Percentiles rank a stretch among this genome's conserved stretches.
These are phyloP conservation scores for Chloris gayana DNA, from an alignment of 176 grass and related monocot species.

Conservation along the genomic window DNA sequence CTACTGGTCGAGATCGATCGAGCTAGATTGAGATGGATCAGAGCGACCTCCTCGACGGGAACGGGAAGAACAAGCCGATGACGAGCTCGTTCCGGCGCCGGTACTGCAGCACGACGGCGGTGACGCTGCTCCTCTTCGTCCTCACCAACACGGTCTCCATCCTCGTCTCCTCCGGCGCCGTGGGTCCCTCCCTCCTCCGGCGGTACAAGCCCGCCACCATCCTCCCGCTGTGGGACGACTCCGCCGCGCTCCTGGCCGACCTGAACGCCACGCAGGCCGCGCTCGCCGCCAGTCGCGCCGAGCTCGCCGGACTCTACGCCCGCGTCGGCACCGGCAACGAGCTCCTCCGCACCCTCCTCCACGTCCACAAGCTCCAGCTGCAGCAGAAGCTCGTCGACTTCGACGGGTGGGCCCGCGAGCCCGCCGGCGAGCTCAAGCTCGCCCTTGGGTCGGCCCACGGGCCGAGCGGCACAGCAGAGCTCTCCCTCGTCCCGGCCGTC, in stretches of 20 bases:
- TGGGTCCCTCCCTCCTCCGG: not conserved
- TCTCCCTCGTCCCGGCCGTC: not conserved
- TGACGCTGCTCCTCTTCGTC: constrained; percentile 40
- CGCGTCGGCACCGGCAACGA: constrained; percentile 53
- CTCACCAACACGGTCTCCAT: constrained; percentile 44
- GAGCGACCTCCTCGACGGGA: not conserved
- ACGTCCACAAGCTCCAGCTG: not conserved
- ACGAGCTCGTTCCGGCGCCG: not conserved
- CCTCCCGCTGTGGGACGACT: constrained; percentile 31
- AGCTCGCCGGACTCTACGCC: constrained; percentile 42
- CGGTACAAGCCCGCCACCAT: constrained; percentile 18
- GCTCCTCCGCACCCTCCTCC: constrained; percentile 62
- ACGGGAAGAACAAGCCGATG: constrained; percentile 4
- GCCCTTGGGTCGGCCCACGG: constrained; percentile 19
- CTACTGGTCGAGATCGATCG: not conserved
- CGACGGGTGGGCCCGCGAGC: constrained; percentile 38
- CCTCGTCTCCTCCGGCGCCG: constrained; percentile 50
- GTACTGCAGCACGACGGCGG: constrained; percentile 14
- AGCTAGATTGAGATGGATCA: constrained; percentile 10
- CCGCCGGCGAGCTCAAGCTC: constrained; percentile 52
- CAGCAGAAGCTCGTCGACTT: not conserved
- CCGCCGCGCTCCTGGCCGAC: constrained; percentile 47
- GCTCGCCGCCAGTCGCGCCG: constrained; percentile 31
- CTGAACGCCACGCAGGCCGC: constrained; percentile 54
- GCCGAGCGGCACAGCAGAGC: not conserved